Evolutionary conservation across 371 early-diverging fungal species (phyloP), one percentile per base, ranked within the genome.

Genomic region (Neoconidiobolus thromboides): DNA sequence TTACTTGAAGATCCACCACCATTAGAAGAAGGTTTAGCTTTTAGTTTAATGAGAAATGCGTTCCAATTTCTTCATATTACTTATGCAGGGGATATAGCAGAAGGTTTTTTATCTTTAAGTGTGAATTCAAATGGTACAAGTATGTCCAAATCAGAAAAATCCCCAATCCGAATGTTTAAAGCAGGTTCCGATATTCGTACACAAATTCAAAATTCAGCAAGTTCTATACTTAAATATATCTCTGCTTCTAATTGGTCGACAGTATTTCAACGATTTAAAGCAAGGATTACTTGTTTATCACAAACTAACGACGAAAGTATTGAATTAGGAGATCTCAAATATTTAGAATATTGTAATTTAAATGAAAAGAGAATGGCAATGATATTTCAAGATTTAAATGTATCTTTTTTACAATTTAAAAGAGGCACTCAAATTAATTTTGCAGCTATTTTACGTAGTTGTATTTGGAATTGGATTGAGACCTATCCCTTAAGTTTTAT

Each of bases 381-480:
- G 61, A 74, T 87, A 9, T 63, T 87, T 4, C 72, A 77, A 61
- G 85, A 82, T 83, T 43, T 62, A 54, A 50, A 42, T 48, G 7
- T 64, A 3, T 68, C 72, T 6, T 82, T 85, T 62, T 66, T 77
- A 48, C 76, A 77, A 55, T 72, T 89, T 47, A 78, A 82, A 58
- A 80, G 83, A 37, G 69, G 81, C 0, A 78, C 85, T 0, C 87
- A 85, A 60, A 65, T 80, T 5, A 72, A 79, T 4, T 74, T 82
- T 60, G 83, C 86, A 0, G 76, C 81, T 9, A 76, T 81, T 6
- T 69, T 88, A 44, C 76, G 86, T 50, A 77, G 79, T 47, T 79
- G 83, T 1, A 87, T 91, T 62, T 91, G 89, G 89, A 87, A 83
- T 63, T 91, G 88, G 88, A 89, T 91, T 48, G 87, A 88, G 64